Base-by-base conservation (phyloP, 2,329 filamentous ascomycete genomes). In the Hypoxylon sp. region DNA sequence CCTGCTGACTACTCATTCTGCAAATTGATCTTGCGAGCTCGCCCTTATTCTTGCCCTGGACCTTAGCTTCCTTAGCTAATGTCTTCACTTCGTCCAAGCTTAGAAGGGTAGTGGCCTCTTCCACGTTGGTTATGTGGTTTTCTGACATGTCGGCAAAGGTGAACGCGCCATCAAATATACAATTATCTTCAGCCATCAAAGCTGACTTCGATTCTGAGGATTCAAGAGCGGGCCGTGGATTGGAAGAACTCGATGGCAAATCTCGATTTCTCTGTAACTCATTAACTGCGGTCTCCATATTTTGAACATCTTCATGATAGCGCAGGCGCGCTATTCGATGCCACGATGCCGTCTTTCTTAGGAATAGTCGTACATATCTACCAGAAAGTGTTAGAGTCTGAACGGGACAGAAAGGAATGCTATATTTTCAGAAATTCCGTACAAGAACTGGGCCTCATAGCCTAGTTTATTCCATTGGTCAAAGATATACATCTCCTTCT, bases 381-480 rank as follows among this genome's bases (percentile, higher is more conserved):
- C 48, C 26, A 50, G 8, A n/a, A 7, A 56, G 34, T 61, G 67
- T 71, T 48, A 68, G 59, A 53, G 54, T 37, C 28, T 4, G 19
- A 6, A n/a, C 11, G 30, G 37, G 22, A 19, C 10, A n/a, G 28
- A 17, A 15, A 28, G 48, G 48, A 60, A 69, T 52, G 71, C 67
- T 30, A 34, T 24, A 7, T 37, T 13, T 32, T 32, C 28, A 49
- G 17, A 30, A 48, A 19, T 43, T 11, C 76, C 90, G 73, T 83
- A 97, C 87, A 99, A 78, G 77, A 97, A 98, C 72, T 98, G 94
- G 17, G 92, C 85, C 74, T 97, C 93, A 74, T 97, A 98, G 26
- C 83, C 81, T 53, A 98, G 75, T 0, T 78, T 77, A 62, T 81
- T 86, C 93, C 94, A 99, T 60, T 89, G 82, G 2, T 81, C 79